These are phyloP conservation scores for Yamadazyma triangularis DNA, from an alignment of 1,139 yeast genomes.

Conservation along the genomic window DNA sequence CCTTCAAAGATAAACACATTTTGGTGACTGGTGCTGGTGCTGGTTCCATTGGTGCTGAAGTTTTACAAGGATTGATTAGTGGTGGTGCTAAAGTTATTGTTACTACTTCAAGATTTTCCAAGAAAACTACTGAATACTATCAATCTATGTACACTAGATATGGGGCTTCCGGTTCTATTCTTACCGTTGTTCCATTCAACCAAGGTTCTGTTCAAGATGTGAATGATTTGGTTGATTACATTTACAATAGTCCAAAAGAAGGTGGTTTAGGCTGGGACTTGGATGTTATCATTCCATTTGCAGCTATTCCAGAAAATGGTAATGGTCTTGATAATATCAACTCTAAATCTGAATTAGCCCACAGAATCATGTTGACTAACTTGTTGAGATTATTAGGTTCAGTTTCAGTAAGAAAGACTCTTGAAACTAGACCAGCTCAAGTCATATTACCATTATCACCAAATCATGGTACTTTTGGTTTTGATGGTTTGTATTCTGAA, in stretches of 20 bases:
- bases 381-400: constrained; percentile 87
- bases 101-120: constrained; percentile 93
- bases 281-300: constrained; percentile 94
- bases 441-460: constrained; percentile 95
- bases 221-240: constrained; percentile 76
- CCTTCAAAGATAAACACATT: constrained; percentile 85
- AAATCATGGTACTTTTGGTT: constrained; percentile 97
- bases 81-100: constrained; percentile 98
- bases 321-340: constrained; percentile 90
- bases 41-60: constrained; percentile 97
- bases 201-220: constrained; percentile 97
- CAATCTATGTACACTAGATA: constrained; percentile 88
- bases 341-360: constrained; percentile 95
- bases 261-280: constrained; percentile 98
- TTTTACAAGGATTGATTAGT: constrained; percentile 87
- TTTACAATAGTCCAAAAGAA: constrained; percentile 74
- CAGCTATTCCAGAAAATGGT: constrained; percentile 98
- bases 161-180: constrained; percentile 88
- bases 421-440: constrained; percentile 98
- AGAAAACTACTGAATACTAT: constrained; percentile 91
- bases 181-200: constrained; percentile 96
- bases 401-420: constrained; percentile 78
- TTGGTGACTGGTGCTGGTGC: constrained; percentile 98
- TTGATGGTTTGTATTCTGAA: constrained; percentile 96
- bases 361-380: constrained; percentile 96